These are phyloP conservation scores for Amaranthus tricolor DNA, from an alignment of 179 eudicot species.

Conservation along the genomic window DNA sequence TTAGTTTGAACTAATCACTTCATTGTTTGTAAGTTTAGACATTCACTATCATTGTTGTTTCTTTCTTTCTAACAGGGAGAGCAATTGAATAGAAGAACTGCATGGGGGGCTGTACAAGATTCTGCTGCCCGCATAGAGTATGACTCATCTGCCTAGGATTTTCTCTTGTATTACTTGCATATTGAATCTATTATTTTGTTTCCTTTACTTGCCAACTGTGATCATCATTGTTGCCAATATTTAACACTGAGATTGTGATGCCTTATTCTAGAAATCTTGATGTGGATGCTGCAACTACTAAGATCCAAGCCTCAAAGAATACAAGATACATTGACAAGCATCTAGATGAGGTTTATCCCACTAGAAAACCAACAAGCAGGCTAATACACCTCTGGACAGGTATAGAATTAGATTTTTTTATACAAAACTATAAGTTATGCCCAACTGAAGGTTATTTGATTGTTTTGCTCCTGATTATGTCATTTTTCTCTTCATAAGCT, in stretches of 20 bases:
- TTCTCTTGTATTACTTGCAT: background rate
- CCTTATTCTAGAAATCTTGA: slow-evolving; percentile 32
- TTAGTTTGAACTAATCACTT: too few species aligned
- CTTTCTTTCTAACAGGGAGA: slow-evolving; percentile 58
- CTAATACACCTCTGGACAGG: slow-evolving; percentile 72
- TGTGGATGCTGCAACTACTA: slow-evolving; percentile 38
- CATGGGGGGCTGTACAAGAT: slow-evolving; percentile 40
- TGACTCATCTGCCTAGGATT: slow-evolving; percentile 15
- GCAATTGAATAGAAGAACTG: slow-evolving; percentile 62
- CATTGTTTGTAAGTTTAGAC: too few species aligned
- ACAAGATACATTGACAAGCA: slow-evolving; percentile 64
- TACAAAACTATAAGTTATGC: slow-evolving; percentile 3
- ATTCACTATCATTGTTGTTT: slow-evolving; percentile 11
- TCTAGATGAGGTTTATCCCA: slow-evolving; percentile 65
- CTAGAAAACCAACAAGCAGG: slow-evolving; percentile 54
- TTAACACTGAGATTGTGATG: slow-evolving; percentile 13
- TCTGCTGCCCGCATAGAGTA: slow-evolving; percentile 52
- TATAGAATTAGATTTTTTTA: slow-evolving; percentile 26
- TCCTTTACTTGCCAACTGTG: background rate
- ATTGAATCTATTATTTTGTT: background rate
- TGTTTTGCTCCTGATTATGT: background rate
- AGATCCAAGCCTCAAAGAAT: slow-evolving; percentile 48
- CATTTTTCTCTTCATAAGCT: background rate
- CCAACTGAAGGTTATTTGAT: background rate
- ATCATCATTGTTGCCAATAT: background rate